Evolutionary conservation across 1,139 yeast species (phyloP), one percentile per base, ranked within the genome.

Genomic region (Suzukiozyma palmioleophila): DNA sequence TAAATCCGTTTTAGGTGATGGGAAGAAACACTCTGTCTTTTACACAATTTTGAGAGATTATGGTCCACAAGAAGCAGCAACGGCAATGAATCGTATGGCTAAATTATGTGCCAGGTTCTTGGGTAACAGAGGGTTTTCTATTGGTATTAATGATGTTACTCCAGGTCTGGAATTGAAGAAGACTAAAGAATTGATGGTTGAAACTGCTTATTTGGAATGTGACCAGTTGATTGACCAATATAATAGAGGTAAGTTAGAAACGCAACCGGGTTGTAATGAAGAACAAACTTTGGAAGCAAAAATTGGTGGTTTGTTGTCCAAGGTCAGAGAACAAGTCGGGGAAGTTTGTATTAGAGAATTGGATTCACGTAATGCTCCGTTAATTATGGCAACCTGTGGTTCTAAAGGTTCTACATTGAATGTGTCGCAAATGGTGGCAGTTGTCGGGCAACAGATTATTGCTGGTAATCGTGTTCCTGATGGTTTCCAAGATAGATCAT

Each of bases 351-450:
- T 94, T 56, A 78, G 75, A 42, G 98, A 92, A 61, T 69, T 94
- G 46, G 97, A 88, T 50, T 78, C 85, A 40, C 78, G 89, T 35
- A 94, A 94, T 61, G 96, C 98, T 28, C 98, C 98, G 31, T 77
- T 94, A 57, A 90, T 94, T 58, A 94, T 94, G 99, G 97, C 98
- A 9, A 88, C 96, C 1, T 92, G 98, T 76, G 99, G 99, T 52
- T 92, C 98, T 37, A 94, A 94, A 63, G 99, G 98, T 64, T 92
- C 98, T 32, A 89, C 97, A 0, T 77, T 94, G 49, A 94, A 94
- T 62, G 98, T 94, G 33, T 92, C 98, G 9, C 99, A 94, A 68
- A 94, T 94, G 99, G 98, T 94, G 75, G 98, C 99, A 0, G 97
- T 94, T 60, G 99, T 94, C 37, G 99, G 99, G 43, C 99, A 94